These are phyloP conservation scores for Trichosporon ovoides DNA, from an alignment of 1,284 basidiomycete species.

Conservation along the genomic window DNA sequence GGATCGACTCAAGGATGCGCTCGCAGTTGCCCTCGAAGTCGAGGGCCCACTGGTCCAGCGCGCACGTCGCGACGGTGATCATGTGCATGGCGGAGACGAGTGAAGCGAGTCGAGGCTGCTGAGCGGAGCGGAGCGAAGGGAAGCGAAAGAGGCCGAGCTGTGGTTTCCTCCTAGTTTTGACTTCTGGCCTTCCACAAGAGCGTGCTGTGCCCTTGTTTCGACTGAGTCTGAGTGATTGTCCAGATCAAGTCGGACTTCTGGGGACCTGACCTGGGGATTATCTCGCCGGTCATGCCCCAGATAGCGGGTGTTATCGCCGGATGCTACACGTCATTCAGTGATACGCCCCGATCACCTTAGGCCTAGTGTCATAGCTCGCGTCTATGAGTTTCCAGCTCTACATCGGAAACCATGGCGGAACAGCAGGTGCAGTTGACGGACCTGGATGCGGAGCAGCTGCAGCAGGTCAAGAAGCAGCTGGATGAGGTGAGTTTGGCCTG, in stretches of 20 bases:
- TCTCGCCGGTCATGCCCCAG: no score
- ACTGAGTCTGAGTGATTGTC: no score
- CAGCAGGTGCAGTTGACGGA: conserved; percentile 73
- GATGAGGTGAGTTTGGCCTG: conserved; percentile 61
- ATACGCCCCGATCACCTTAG: neutral
- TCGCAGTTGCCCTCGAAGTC: conserved; percentile 92
- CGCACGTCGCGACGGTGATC: conserved; percentile 73
- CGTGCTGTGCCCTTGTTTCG: no score
- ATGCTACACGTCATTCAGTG: conserved; percentile 10
- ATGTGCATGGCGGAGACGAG: conserved; percentile 40
- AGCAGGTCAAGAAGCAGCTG: conserved; percentile 78
- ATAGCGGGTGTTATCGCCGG: no score
- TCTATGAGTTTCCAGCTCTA: neutral
- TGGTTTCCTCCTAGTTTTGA: no score
- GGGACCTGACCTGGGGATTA: no score
- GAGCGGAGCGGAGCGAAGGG: no score
- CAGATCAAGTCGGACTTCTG: no score
- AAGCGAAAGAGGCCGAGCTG: neutral
- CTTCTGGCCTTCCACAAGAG: no score
- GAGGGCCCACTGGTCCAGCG: conserved; percentile 92
- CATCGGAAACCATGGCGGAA: conserved; percentile 48
- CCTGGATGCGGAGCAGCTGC: conserved; percentile 72
- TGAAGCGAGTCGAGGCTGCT: no score
- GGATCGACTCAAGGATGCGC: conserved; percentile 83
- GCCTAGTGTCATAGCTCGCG: neutral